Conservation (phyloP, 495 filamentous ascomycete species). For the Aspergillus mulundensis region DNA sequence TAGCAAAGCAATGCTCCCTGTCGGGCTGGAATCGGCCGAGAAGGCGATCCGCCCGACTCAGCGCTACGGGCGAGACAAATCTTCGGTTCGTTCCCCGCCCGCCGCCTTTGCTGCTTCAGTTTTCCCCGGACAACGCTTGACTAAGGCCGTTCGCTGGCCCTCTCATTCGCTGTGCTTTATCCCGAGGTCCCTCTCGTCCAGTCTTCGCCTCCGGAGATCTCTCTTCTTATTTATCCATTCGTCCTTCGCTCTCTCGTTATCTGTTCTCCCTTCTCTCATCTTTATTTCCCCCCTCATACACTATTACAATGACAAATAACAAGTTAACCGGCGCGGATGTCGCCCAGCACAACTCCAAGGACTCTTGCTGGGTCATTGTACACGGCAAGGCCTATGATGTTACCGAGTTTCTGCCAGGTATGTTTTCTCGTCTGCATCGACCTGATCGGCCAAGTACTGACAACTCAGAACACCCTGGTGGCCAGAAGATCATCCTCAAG, state of each 20-base stretch:
- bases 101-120: neutral
- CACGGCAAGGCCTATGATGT: conserved; percentile 92
- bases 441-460: neutral
- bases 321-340: conserved; percentile 71
- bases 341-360: conserved; percentile 76
- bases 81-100: conserved; percentile 1
- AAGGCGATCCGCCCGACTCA: neutral
- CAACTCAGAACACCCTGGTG: conserved; percentile 73
- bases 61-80: neutral
- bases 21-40: conserved; percentile 13
- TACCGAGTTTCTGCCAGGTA: conserved; percentile 76
- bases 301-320: conserved; percentile 29
- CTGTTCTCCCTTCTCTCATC: neutral
- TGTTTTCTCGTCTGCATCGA: neutral
- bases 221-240: conserved; percentile 1
- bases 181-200: conserved; percentile 24
- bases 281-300: neutral
- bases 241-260: conserved; percentile 4
- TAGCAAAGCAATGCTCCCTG: neutral
- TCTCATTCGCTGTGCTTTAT: conserved; percentile 23
- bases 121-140: conserved; percentile 9
- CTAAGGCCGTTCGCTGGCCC: neutral
- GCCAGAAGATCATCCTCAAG: conserved; percentile 76
- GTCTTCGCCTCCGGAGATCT: neutral
- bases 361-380: conserved; percentile 80